These are phyloP conservation scores for Brassica nigra DNA, from an alignment of 345 rosid species.

Conservation along the genomic window DNA sequence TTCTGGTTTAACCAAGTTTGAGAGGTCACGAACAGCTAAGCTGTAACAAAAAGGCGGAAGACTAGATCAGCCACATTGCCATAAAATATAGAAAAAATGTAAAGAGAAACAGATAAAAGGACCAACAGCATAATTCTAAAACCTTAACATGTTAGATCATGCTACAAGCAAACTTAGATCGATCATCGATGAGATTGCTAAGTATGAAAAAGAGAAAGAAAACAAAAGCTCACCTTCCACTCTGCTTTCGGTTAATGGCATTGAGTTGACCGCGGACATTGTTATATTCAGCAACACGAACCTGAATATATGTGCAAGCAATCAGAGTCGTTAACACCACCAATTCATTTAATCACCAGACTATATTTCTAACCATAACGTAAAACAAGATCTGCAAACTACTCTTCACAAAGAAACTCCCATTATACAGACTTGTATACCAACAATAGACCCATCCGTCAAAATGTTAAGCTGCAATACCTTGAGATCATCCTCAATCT, in stretches of 20 bases:
- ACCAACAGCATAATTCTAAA: neutral
- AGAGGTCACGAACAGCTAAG: constrained; percentile 99
- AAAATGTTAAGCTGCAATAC: constrained; percentile 38
- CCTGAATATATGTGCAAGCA: constrained; percentile 53
- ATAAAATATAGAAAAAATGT: neutral
- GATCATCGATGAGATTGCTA: neutral
- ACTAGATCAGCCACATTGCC: constrained; percentile 19
- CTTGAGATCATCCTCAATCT: constrained; percentile 99
- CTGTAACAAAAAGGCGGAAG: constrained; percentile 50
- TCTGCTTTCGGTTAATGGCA: constrained; percentile 93
- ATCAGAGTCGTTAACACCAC: constrained; percentile 9
- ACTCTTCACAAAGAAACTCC: constrained; percentile 9
- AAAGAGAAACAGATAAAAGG: constrained; percentile 2
- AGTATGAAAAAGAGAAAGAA: neutral
- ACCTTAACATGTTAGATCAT: neutral
- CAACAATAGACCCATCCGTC: neutral
- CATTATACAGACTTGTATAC: neutral
- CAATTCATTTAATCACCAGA: neutral
- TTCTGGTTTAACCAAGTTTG: constrained; percentile 86
- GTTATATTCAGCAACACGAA: constrained; percentile 93
- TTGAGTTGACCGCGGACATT: constrained; percentile 94
- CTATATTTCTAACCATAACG: neutral
- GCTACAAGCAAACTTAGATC: constrained; percentile 7
- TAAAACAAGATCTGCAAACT: neutral
- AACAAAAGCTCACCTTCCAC: constrained; percentile 68